Evolutionary conservation across 164 flowering plant genomes (phyloP), one percentile per base, ranked within the genome.

Genomic region (Umbilicus rupestris): DNA sequence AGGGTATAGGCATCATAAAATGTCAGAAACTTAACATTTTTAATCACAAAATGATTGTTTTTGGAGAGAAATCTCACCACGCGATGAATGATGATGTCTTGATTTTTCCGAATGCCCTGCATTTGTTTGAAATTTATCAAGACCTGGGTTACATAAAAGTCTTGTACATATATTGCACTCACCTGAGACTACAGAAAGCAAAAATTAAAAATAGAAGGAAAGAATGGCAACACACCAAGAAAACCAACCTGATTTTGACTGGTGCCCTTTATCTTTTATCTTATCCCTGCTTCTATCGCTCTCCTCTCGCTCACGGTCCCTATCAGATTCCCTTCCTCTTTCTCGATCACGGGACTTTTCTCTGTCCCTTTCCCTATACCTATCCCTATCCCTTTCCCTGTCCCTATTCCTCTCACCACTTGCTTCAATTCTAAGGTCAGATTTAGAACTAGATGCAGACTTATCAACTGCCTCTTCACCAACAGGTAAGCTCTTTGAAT

Each of bases 101-200:
- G 90, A 80, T 78, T 83, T 90, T 30, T 86, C 96, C 0, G 79
- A 72, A 73, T 82, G 85, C 39, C 90, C 95, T 70, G 84, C 84
- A 7, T 30, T 30, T 2, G 29, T 9, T 9, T 10, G 14, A 12
- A 7, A 7, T 9, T 42, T 8, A 42, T 10, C 46, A 42, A 9
- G 46, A 42, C 15, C 46, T 12, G 15, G 14, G 15, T 42, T 14
- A 42, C 46, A n/a, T n/a, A n/a, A n/a, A n/a, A n/a, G n/a, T n/a
- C n/a, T n/a, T n/a, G n/a, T n/a, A 5, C 59, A 57, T 11, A 30
- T 22, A 22, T 24, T 5, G 4, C 5, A 9, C 16, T 24, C 11
- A 24, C 33, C 22, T 22, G 11, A n/a, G 30, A 57, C 11, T 22
- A 22, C 62, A 24, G 3, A 7, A 57, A 57, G 2, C 3, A 3